These are phyloP conservation scores for Jamesozyma jinghongensis DNA, from an alignment of 805 yeast genomes.

Conservation along the genomic window DNA sequence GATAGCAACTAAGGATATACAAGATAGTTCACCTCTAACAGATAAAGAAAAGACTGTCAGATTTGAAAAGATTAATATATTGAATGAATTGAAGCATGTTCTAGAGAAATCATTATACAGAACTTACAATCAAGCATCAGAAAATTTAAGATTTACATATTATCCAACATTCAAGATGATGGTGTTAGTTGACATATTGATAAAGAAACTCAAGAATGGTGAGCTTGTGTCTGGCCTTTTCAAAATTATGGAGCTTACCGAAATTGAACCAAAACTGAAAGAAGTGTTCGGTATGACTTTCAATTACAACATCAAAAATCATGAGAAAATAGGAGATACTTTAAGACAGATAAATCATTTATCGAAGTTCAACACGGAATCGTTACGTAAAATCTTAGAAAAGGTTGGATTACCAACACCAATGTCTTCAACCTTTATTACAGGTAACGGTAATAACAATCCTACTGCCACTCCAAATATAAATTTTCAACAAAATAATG, in stretches of 20 bases:
- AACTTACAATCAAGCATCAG: slow-evolving; percentile 17
- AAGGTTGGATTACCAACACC: background rate
- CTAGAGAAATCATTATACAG: slow-evolving; percentile 17
- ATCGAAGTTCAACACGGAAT: slow-evolving; percentile 3
- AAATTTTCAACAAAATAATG: no score
- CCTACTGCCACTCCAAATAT: no score
- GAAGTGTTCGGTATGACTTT: slow-evolving; percentile 18
- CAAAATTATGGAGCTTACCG: slow-evolving; percentile 8
- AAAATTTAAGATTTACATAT: slow-evolving; percentile 23
- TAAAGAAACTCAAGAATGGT: slow-evolving; percentile 19
- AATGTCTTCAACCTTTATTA: background rate
- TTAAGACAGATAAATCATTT: slow-evolving; percentile 15
- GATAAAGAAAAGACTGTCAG: background rate
- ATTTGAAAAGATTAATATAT: slow-evolving; percentile 9
- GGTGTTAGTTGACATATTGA: slow-evolving; percentile 21
- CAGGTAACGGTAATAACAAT: no score
- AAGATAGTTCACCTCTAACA: background rate
- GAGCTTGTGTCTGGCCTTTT: slow-evolving; percentile 15
- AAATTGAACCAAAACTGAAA: slow-evolving; percentile 14
- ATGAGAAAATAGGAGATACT: slow-evolving; percentile 11
- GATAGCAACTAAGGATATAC: background rate
- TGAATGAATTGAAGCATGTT: slow-evolving; percentile 12
- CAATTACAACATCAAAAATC: slow-evolving; percentile 14
- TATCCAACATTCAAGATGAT: slow-evolving; percentile 27
- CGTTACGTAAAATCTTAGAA: slow-evolving; percentile 4